Evolutionary conservation across 1,284 basidiomycete genomes (phyloP).

Genomic region (Boletus semigastroideus): DNA sequence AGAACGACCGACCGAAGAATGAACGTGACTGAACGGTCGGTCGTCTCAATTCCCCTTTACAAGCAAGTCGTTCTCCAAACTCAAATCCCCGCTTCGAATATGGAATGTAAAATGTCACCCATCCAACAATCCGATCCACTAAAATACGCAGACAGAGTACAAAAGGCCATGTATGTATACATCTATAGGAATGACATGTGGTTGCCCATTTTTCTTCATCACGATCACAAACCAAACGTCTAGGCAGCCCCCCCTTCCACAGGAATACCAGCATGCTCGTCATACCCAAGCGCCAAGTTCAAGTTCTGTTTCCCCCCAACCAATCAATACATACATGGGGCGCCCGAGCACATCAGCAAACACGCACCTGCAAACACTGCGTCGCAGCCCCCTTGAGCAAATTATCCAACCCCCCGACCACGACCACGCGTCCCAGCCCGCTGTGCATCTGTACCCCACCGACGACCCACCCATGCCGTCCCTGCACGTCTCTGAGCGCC

Average conservation of each 20-base stretch:
- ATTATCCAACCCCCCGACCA: slow-evolving; percentile 94
- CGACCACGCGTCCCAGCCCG: slow-evolving; percentile 84
- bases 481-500: slow-evolving; percentile 74
- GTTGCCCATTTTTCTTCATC: neutral
- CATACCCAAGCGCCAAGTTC: slow-evolving; percentile 91
- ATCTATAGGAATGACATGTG: neutral
- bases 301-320: slow-evolving; percentile 73
- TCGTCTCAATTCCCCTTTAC: no score
- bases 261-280: slow-evolving; percentile 87
- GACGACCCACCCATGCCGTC: slow-evolving; percentile 85
- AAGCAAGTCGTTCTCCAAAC: no score
- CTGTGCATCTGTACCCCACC: slow-evolving; percentile 96
- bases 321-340: no score
- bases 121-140: no score
- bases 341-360: no score
- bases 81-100: no score
- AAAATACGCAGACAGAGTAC: no score
- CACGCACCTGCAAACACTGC: slow-evolving; percentile 86
- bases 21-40: no score
- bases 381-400: slow-evolving; percentile 97
- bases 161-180: neutral
- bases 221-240: neutral
- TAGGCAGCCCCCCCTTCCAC: neutral
- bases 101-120: no score
- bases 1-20: no score